Evolutionary conservation across 495 filamentous ascomycete genomes (phyloP).

Genomic region (Hypoxylon lienhwacheense): DNA sequence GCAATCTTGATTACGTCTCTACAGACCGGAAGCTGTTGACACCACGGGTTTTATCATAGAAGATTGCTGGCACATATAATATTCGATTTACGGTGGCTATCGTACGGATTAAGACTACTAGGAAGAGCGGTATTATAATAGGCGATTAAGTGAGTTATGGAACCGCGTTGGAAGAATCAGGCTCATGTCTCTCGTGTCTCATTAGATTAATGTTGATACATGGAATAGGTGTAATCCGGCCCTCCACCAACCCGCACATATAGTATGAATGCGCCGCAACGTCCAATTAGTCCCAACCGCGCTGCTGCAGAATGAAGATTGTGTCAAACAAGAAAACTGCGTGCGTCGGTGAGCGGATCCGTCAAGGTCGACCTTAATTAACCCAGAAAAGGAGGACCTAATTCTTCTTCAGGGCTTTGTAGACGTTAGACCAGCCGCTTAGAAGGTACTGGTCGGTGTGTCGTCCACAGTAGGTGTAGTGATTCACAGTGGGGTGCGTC

Average conservation of each 20-base stretch:
- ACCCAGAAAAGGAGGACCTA: slow-evolving; percentile 4
- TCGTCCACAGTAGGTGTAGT: slow-evolving; percentile 40
- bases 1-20: no score
- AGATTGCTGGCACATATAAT: no score
- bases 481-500: slow-evolving; percentile 37
- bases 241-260: slow-evolving; percentile 8
- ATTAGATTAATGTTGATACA: slow-evolving; percentile 18
- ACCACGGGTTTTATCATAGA: no score
- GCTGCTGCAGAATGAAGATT: background rate
- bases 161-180: no score
- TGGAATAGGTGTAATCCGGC: slow-evolving; percentile 6
- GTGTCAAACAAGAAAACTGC: slow-evolving; percentile 19
- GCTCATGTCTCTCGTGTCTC: slow-evolving; percentile 26
- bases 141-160: background rate
- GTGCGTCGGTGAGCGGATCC: background rate
- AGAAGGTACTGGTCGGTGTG: slow-evolving; percentile 41
- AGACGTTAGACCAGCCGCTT: slow-evolving; percentile 35
- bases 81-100: no score
- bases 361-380: background rate
- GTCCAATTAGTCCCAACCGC: slow-evolving; percentile 21
- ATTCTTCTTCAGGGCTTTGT: slow-evolving; percentile 27
- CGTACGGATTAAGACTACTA: no score
- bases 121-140: background rate
- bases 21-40: no score
- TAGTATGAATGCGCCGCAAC: slow-evolving; percentile 1